These are phyloP conservation scores for Aureobasidium leucospermi DNA, from an alignment of 2,329 filamentous ascomycete genomes.

Conservation along the genomic window DNA sequence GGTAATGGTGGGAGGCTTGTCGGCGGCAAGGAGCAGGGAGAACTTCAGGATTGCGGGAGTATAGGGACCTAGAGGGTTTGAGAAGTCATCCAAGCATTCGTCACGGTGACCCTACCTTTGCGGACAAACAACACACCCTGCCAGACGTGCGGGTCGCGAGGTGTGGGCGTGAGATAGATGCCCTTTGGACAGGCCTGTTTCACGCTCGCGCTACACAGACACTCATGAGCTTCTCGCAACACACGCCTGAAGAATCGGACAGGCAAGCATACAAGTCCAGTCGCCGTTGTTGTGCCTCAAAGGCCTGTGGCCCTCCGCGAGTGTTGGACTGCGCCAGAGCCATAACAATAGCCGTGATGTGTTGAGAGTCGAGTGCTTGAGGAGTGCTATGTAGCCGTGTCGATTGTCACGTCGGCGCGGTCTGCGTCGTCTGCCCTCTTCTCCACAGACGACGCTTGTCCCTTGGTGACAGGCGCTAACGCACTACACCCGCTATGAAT, in stretches of 20 bases:
- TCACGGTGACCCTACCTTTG: conserved; percentile 53
- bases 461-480: background rate
- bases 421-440: background rate
- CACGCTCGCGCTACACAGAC: conserved; percentile 8
- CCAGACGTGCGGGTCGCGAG: conserved; percentile 76
- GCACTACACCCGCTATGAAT: background rate
- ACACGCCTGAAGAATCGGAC: background rate
- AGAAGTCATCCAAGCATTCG: conserved; percentile 8
- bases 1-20: conserved; percentile 72
- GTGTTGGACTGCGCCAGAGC: conserved; percentile 9
- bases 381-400: no score
- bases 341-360: background rate
- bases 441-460: background rate
- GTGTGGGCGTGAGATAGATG: conserved; percentile 76
- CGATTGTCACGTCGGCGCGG: background rate
- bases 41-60: conserved; percentile 81
- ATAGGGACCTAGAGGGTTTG: conserved; percentile 64
- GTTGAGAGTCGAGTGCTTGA: background rate
- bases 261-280: conserved; percentile 16
- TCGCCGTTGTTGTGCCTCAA: conserved; percentile 14
- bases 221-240: conserved; percentile 9
- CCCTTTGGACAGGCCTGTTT: conserved; percentile 69
- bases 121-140: conserved; percentile 86
- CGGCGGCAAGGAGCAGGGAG: conserved; percentile 78
- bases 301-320: conserved; percentile 3